Evolutionary conservation across 2,329 filamentous ascomycete species (phyloP), one percentile per base, ranked within the genome.

Genomic region (Didymosphaeria variabile): DNA sequence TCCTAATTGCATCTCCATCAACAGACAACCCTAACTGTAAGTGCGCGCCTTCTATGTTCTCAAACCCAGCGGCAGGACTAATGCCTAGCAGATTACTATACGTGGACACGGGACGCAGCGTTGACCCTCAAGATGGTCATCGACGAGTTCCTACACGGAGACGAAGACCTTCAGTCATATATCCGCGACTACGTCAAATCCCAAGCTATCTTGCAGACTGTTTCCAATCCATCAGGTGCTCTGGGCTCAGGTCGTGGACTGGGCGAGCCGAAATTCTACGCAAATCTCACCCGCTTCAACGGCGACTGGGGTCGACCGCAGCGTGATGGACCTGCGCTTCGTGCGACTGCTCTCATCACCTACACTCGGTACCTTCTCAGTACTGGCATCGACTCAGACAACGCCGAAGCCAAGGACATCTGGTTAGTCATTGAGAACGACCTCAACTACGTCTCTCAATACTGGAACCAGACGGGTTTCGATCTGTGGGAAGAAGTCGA

Each of bases 401-500:
- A 68, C 10, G 80, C 79, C 1, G 58, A 68, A 50, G 64, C 63
- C 1, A 61, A 76, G 34, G 81, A 85, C 53, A 79, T 91, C 54
- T 93, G 91, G 90, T 91, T 91, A 1, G 82, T 94, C 53, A 85
- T 93, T 50, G 82, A 84, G 55, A 94, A 93, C 66, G 92, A 94
- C 69, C 82, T 95, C 29, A 84, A 84, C 57, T 94, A 94, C 65
- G 88, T 92, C 10, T 84, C 87, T 1, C 86, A 92, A 72, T 91
- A 91, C 79, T 84, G 83, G 79, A 86, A 83, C 62, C 74, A 81
- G 38, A 82, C 83, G 3, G 83, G 82, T 5, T 94, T 88, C 70
- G 92, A 95, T 74, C 83, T 95, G 3, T 95, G 92, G 92, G 92
- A 95, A 74, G 92, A 94, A 75, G 87, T 93, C 12, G 80, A 82